Evolutionary conservation across 768 basidiomycete species (phyloP), one percentile per base, ranked within the genome.

Genomic region (Glaciozyma antarctica): DNA sequence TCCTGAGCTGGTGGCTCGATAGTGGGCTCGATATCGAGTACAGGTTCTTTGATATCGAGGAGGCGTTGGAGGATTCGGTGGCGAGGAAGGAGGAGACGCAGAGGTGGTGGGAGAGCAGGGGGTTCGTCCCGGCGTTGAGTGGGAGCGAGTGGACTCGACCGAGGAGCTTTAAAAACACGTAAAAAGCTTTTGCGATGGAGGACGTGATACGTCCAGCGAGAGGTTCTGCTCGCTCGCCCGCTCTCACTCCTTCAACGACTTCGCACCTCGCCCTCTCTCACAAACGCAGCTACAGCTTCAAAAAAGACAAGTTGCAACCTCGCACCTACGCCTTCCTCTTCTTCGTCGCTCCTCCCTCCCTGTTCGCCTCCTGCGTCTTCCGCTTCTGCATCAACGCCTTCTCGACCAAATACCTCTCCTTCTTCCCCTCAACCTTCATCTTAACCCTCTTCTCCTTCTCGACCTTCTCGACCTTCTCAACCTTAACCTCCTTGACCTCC

Each of bases 31-130:
- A 86, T 5, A 84, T 91, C 63, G 87, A 88, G 72, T 93, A 90
- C 76, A 83, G 90, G 60, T 85, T 90, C 82, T 91, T 90, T 74
- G 90, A 93, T 75, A 85, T 93, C 58, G 90, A 93, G 74, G 90
- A 91, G 78, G 90, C 90, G 5, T 76, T 92, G 71, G 90, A 91
- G 75, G 90, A 92, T 70, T 86, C 87, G 0, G 86, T 88, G 58
- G 63, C 57, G 47, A 47, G 47, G 22, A 49, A 85, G 86, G 12
- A 86, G 85, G n/a, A 88, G 88, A 65, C 63, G 17, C 82, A 85
- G 66, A 79, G 78, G 61, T 92, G 89, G 89, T 92, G 89, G 89
- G 82, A 80, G 74, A 76, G 77, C 66, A 87, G 88, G 15, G 89
- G 89, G 5, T 83, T 90, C 17, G 85, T 91, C 75, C 88, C 90